Base-by-base conservation (phyloP, 305 asterid genomes). In the Fraxinus dipetala region DNA sequence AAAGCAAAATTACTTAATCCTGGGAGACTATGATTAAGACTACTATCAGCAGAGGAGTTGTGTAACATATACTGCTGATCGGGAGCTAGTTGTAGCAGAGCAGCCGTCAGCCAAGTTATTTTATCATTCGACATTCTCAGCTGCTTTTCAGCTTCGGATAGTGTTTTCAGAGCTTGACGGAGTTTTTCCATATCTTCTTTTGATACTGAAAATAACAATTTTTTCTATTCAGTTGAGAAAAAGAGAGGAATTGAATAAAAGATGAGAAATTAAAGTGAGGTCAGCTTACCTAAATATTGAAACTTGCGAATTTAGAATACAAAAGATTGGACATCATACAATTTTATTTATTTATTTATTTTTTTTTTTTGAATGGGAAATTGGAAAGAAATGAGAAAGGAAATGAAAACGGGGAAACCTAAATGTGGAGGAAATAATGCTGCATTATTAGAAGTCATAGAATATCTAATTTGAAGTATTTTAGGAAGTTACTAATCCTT, bases 111-210 rank as follows among this genome's bases (percentile, higher is more conserved):
- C 99, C 99, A 96, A 48, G 99, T 96, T 72, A 92, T 88, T 87
- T 88, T 88, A 88, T 94, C 99, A 61, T 86, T 93, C 14, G 99
- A 92, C 80, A 91, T 88, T 89, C 99, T 92, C 85, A 96, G 89
- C 92, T 96, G 98, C 92, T 96, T 94, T 86, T 96, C 99, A 22
- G 99, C 97, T 87, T 96, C 99, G 1, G 99, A 96, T 59, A 96
- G 86, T 22, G 97, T 96, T 83, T 90, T 94, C 76, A 96, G 87
- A 56, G 99, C 98, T 86, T 92, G 97, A 35, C 98, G 97, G 83
- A 96, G 82, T 82, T 93, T 96, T 86, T 94, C 99, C 98, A 92
- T 93, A 81, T 94, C 98, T 65, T 91, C 92, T 88, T 91, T 96
- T 54, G 93, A 88, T 85, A 94, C 99, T 51, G 63, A 4, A 65